Evolutionary conservation across 306 rosid species (phyloP).

Genomic region (Pachyrhizus erosus): DNA sequence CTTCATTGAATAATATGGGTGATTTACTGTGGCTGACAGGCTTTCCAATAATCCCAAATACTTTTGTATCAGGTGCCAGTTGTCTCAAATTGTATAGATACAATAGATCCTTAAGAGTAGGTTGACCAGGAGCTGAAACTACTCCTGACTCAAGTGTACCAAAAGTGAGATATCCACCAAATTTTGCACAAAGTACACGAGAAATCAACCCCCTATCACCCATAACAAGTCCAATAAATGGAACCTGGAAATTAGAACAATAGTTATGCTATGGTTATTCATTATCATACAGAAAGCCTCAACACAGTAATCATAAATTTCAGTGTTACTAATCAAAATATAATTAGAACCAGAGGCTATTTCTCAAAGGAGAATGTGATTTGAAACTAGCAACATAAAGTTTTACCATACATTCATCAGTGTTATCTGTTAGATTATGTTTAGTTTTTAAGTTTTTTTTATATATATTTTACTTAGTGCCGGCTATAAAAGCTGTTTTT

Average conservation of each 20-base stretch:
- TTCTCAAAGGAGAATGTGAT: not conserved
- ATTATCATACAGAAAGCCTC: constrained; percentile 25
- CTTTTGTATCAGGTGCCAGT: constrained; percentile 79
- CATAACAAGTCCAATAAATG: constrained; percentile 91
- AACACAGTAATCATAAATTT: constrained; percentile 21
- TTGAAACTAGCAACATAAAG: constrained; percentile 28
- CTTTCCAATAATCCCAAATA: constrained; percentile 88
- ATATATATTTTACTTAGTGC: too few relatives aligned
- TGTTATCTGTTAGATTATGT: too few relatives aligned
- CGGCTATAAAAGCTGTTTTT: too few relatives aligned
- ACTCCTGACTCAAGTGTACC: constrained; percentile 80
- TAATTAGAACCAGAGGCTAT: not conserved
- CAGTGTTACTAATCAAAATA: constrained; percentile 28
- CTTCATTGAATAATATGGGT: constrained; percentile 71
- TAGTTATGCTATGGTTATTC: constrained; percentile 23
- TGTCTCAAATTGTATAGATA: constrained; percentile 74
- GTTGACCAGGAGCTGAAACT: constrained; percentile 97
- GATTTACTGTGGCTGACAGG: constrained; percentile 95
- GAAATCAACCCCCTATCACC: constrained; percentile 88
- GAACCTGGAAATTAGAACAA: constrained; percentile 71
- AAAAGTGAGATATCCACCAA: constrained; percentile 90
- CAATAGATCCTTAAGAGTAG: constrained; percentile 78
- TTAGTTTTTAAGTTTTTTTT: too few relatives aligned
- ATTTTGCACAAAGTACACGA: constrained; percentile 85
- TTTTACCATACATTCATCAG: too few relatives aligned